Evolutionary conservation across 2,329 filamentous ascomycete species (phyloP).

Genomic region (Colletotrichum euphorbiae): DNA sequence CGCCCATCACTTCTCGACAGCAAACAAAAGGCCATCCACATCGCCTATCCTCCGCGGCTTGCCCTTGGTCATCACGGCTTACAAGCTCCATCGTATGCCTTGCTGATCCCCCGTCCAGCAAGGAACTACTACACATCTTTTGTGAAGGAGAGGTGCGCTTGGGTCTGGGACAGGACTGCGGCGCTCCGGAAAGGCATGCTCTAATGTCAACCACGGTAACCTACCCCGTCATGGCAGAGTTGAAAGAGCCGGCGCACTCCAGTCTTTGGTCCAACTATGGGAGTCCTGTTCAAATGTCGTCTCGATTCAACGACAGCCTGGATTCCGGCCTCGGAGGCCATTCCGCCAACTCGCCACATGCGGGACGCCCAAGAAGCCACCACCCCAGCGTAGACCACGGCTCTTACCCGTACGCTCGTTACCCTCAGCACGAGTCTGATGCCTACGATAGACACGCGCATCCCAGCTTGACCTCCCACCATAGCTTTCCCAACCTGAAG

Average conservation of each 20-base stretch:
- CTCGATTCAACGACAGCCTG: conserved; percentile 62
- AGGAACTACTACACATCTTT: conserved; percentile 22
- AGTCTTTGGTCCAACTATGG: conserved; percentile 70
- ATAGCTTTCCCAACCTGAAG: conserved; percentile 68
- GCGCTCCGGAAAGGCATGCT: conserved; percentile 56
- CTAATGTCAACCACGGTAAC: conserved; percentile 72
- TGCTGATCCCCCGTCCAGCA: conserved; percentile 28
- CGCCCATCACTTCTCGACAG: conserved; percentile 24
- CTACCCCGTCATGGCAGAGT: conserved; percentile 72
- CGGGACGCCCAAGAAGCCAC: conserved; percentile 62
- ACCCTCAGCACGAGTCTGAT: conserved; percentile 66
- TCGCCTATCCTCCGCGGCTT: not conserved
- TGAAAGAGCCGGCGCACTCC: conserved; percentile 70
- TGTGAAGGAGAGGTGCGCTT: conserved; percentile 39
- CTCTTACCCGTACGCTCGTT: conserved; percentile 65
- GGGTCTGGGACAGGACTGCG: conserved; percentile 38
- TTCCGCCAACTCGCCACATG: conserved; percentile 59
- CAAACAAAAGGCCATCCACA: conserved; percentile 1
- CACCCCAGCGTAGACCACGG: conserved; percentile 62
- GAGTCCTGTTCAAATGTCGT: conserved; percentile 64
- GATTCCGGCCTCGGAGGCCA: conserved; percentile 61
- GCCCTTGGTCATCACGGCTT: conserved; percentile 9
- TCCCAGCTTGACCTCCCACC: conserved; percentile 59
- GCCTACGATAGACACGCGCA: conserved; percentile 66
- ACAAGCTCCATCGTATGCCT: conserved; percentile 20